Base-by-base conservation (phyloP, 306 rosid species). In the Urtica urens region DNA sequence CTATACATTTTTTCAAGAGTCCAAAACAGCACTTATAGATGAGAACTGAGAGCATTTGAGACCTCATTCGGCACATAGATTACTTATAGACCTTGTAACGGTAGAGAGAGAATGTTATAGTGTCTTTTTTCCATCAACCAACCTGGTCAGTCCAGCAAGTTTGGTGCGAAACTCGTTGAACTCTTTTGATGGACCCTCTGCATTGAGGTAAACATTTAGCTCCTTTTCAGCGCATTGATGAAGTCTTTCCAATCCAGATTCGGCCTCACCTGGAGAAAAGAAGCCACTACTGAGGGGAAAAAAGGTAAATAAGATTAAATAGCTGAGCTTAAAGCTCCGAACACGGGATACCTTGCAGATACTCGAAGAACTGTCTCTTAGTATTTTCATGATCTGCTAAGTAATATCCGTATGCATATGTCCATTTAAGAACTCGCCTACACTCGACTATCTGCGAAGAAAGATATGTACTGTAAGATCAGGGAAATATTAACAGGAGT, bases 381-480 rank as follows among this genome's bases (percentile, higher is more conserved):
- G 68, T 75, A 38, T 68, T 71, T 64, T 73, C 79, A 53, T 62
- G 68, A 66, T 83, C 96, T 0, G 81, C 94, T 66, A 87, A 68
- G 70, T 83, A 87, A 72, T 60, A 87, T 23, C 96, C 96, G 60
- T 87, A 87, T 10, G 96, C 93, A 69, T 87, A 87, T 1, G 96
- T 87, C 96, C 96, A 87, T 57, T 87, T 87, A 61, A 87, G 82
- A 42, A 83, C 96, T 64, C 94, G 72, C 62, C 96, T 80, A 57
- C 96, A 87, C 67, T 87, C 96, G 21, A 87, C 85, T 55, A 87
- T 87, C 96, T 87, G 87, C 64, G 52, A 66, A 63, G 44, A 53
- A 45, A 59, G 46, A 29, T 45, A 21, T 12, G 18, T 1, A 73
- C 21, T 22, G 28, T 55, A 30, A 64, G 38, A 16, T 48, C 44